Percentiles rank a stretch among this genome's conserved stretches.
Evolutionary conservation across 306 rosid species (phyloP).

Genomic region (Sophora flavescens): DNA sequence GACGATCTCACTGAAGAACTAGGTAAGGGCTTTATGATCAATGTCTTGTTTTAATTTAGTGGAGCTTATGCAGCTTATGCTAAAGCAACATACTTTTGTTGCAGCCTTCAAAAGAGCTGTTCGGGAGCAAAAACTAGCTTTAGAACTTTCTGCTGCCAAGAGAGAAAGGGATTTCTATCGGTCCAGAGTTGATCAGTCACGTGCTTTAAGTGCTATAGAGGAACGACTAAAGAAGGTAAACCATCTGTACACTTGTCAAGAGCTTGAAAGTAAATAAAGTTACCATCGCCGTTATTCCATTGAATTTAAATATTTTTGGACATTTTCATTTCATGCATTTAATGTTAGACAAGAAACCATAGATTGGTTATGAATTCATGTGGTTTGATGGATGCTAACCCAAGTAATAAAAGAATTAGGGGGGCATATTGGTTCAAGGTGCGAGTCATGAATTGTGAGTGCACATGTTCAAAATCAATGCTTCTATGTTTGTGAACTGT

Average conservation of each 20-base stretch:
- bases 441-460: no score
- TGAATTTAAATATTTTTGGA: slow-evolving; percentile 1
- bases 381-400: slow-evolving; percentile 10
- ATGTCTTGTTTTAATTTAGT: slow-evolving; percentile 1
- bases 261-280: slow-evolving; percentile 17
- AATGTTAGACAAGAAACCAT: slow-evolving; percentile 6
- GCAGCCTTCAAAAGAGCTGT: slow-evolving; percentile 77
- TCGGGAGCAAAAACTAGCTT: slow-evolving; percentile 82
- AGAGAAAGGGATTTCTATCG: slow-evolving; percentile 84
- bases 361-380: slow-evolving; percentile 5
- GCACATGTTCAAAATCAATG: background rate
- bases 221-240: slow-evolving; percentile 83
- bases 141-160: slow-evolving; percentile 88
- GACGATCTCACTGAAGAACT: slow-evolving; percentile 88
- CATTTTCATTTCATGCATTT: background rate
- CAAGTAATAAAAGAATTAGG: background rate
- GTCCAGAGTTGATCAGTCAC: slow-evolving; percentile 75
- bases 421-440: no score
- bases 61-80: slow-evolving; percentile 36
- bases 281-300: slow-evolving; percentile 5
- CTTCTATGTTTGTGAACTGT: background rate
- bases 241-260: slow-evolving; percentile 14
- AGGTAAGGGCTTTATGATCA: slow-evolving; percentile 58
- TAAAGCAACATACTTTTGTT: slow-evolving; percentile 32
- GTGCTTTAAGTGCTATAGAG: slow-evolving; percentile 74